A percentile compares a stretch with the other conserved stretches of the same genome.
These are phyloP conservation scores for Teunomyces stri DNA, from an alignment of 805 yeast genomes.

Conservation along the genomic window DNA sequence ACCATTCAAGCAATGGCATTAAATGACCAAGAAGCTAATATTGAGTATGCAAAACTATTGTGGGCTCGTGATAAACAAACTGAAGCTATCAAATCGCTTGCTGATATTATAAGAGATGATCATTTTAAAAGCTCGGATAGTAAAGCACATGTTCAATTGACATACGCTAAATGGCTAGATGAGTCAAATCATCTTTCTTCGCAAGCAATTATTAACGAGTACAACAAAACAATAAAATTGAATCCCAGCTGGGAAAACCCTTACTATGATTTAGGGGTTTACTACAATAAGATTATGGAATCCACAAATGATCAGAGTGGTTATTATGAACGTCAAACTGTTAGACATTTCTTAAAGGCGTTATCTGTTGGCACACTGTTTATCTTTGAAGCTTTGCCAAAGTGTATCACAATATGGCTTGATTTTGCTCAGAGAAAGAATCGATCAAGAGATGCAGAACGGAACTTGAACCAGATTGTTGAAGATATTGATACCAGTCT, in stretches of 20 bases:
- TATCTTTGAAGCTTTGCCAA: slow-evolving; percentile 83
- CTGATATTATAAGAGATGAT: slow-evolving; percentile 33
- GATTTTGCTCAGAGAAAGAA: slow-evolving; percentile 53
- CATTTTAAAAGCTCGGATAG: slow-evolving; percentile 15
- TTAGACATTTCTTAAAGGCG: slow-evolving; percentile 56
- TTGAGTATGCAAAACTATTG: slow-evolving; percentile 76
- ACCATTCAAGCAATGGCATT: slow-evolving; percentile 57
- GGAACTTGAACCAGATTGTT: slow-evolving; percentile 45
- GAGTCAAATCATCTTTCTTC: slow-evolving; percentile 80
- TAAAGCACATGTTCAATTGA: slow-evolving; percentile 55
- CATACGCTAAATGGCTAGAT: slow-evolving; percentile 87
- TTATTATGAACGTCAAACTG: slow-evolving; percentile 52
- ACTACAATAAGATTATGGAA: slow-evolving; percentile 74
- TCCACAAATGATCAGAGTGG: slow-evolving; percentile 54
- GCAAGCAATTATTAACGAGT: slow-evolving; percentile 67
- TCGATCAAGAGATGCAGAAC: slow-evolving; percentile 27
- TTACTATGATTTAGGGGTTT: slow-evolving; percentile 74
- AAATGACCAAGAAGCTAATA: slow-evolving; percentile 47
- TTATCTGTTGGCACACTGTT: slow-evolving; percentile 61
- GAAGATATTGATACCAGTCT: slow-evolving; percentile 46
- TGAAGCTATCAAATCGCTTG: slow-evolving; percentile 71
- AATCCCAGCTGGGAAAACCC: slow-evolving; percentile 73
- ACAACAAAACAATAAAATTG: slow-evolving; percentile 53
- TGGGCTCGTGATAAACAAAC: slow-evolving; percentile 91
- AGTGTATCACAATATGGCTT: slow-evolving; percentile 87